A percentile compares a stretch with the other conserved stretches of the same genome.
These are phyloP conservation scores for Exophiala mesophila DNA, from an alignment of 2,329 filamentous ascomycete genomes.

Conservation along the genomic window DNA sequence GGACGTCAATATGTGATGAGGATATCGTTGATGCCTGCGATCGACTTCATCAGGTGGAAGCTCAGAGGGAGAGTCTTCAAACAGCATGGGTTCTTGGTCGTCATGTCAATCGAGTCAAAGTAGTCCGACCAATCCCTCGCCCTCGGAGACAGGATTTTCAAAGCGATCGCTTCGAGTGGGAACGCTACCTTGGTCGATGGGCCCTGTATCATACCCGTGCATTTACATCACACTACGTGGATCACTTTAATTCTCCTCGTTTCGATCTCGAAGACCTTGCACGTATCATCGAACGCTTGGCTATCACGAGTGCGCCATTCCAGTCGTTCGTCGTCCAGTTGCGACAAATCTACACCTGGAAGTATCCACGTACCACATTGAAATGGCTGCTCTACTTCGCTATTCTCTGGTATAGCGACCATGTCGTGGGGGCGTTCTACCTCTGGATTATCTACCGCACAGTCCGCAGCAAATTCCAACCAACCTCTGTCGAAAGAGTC, in stretches of 20 bases:
- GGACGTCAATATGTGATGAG: conserved; percentile 11
- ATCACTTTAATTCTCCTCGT: conserved; percentile 32
- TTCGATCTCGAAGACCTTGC: conserved; percentile 35
- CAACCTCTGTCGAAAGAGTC: conserved; percentile 29
- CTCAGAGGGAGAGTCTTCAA: conserved; percentile 32
- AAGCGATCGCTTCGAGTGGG: conserved; percentile 30
- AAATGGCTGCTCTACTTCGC: conserved; percentile 35
- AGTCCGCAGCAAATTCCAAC: conserved; percentile 30
- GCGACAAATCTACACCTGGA: conserved; percentile 37
- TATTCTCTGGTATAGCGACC: conserved; percentile 35
- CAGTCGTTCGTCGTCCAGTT: conserved; percentile 36
- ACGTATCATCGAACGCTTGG: conserved; percentile 35
- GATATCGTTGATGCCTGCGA: conserved; percentile 20
- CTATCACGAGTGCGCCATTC: conserved; percentile 39
- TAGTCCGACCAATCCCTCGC: conserved; percentile 30
- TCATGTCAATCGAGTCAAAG: conserved; percentile 35
- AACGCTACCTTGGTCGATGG: conserved; percentile 33
- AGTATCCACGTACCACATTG: conserved; percentile 32
- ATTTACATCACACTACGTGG: conserved; percentile 33
- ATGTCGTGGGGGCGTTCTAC: conserved; percentile 34
- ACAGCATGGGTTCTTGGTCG: conserved; percentile 37
- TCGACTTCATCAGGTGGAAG: conserved; percentile 31
- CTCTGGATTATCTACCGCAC: conserved; percentile 34
- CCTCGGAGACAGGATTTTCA: conserved; percentile 27
- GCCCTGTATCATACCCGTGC: conserved; percentile 33